Evolutionary conservation across 169 alveolate species (phyloP).

Genomic region (Theileria orientalis): DNA sequence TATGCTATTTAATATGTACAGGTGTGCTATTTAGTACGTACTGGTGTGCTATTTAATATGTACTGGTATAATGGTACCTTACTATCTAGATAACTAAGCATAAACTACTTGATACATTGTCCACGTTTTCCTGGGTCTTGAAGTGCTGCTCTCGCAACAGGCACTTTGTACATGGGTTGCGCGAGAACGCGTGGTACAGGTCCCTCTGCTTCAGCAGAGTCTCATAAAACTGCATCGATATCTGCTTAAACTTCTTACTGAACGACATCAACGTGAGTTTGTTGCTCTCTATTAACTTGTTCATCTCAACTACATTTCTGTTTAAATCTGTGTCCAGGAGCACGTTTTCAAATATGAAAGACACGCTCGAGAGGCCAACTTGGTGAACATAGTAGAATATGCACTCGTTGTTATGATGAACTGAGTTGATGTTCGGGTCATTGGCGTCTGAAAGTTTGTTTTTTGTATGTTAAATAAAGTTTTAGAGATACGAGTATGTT

Average conservation of each 20-base stretch:
- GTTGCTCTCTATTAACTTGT: conserved; percentile 57
- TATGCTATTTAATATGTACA: too few relatives aligned
- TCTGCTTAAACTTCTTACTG: conserved; percentile 69
- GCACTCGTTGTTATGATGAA: conserved; percentile 3
- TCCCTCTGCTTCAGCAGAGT: conserved; percentile 72
- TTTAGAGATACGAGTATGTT: too few relatives aligned
- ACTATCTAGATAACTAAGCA: neutral
- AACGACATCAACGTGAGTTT: conserved; percentile 68
- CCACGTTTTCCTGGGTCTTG: conserved; percentile 53
- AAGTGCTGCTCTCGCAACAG: conserved; percentile 75
- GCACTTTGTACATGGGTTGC: conserved; percentile 69
- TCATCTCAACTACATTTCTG: conserved; percentile 54
- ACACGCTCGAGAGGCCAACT: conserved; percentile 47
- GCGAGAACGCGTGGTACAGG: conserved; percentile 59
- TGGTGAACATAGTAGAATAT: neutral
- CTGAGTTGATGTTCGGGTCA: neutral
- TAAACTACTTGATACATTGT: conserved; percentile 1
- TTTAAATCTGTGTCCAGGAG: neutral
- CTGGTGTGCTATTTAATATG: too few relatives aligned
- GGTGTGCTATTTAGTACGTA: too few relatives aligned
- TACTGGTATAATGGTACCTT: neutral
- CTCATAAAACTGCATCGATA: conserved; percentile 69
- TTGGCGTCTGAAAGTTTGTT: neutral
- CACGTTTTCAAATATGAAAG: conserved; percentile 67
- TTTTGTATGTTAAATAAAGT: neutral